Percentiles rank a stretch among this genome's conserved stretches.
Evolutionary conservation across 2,329 filamentous ascomycete genomes (phyloP).

Genomic region (Pestalotiopsis sp.): DNA sequence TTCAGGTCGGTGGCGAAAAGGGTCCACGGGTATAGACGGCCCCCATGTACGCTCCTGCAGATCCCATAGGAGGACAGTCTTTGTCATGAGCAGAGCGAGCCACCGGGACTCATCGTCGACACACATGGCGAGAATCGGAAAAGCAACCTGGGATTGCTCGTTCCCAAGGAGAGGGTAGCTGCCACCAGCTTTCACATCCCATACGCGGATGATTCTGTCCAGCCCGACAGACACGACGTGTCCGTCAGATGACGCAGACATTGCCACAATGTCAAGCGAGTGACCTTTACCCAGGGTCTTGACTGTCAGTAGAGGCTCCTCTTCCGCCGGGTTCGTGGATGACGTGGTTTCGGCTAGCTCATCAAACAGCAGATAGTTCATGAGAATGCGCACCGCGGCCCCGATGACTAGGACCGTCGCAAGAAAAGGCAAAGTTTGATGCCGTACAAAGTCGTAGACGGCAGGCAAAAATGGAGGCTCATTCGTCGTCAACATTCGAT

Average conservation of each 20-base stretch:
- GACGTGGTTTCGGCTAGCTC: conserved; percentile 51
- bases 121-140: conserved; percentile 64
- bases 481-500: conserved; percentile 59
- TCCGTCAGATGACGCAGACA: conserved; percentile 65
- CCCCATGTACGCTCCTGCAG: conserved; percentile 60
- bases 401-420: conserved; percentile 65
- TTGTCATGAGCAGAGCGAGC: conserved; percentile 66
- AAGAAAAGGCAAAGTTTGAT: conserved; percentile 61
- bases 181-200: conserved; percentile 57
- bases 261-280: conserved; percentile 67
- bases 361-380: conserved; percentile 75
- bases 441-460: conserved; percentile 68
- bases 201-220: conserved; percentile 69
- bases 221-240: conserved; percentile 71
- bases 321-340: conserved; percentile 45
- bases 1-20: conserved; percentile 60
- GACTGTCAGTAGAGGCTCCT: conserved; percentile 58
- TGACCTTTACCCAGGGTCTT: conserved; percentile 66
- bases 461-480: conserved; percentile 56
- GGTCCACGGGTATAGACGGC: conserved; percentile 54
- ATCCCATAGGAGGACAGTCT: conserved; percentile 65
- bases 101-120: conserved; percentile 67
- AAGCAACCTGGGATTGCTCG: conserved; percentile 48
- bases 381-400: conserved; percentile 68
- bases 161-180: conserved; percentile 43